Evolutionary conservation across 345 rosid species (phyloP), one percentile per base, ranked within the genome.

Genomic region (Crucihimalaya himalaica): DNA sequence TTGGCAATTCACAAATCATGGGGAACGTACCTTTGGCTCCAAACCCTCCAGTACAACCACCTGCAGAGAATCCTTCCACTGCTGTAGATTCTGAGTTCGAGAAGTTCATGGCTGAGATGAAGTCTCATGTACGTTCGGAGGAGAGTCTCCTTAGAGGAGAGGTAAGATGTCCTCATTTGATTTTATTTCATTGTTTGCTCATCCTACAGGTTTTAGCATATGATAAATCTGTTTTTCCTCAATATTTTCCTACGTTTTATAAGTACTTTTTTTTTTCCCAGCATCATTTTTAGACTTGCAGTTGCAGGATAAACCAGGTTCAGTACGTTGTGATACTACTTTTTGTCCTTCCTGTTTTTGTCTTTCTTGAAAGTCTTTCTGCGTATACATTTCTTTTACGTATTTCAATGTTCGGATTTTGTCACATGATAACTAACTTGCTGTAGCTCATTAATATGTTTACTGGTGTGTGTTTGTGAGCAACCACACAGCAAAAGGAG

Each of bases 81-180:
- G 93, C 87, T 78, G 85, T 87, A 29, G 98, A 96, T 79, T 82
- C 91, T 16, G 97, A 90, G 81, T 95, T 90, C 73, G 95, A 92
- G 79, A 96, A 92, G 84, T 90, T 96, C 78, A 90, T 96, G 98
- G 87, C 97, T 27, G 98, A 96, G 89, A 90, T 90, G 96, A 92
- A 96, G 77, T 96, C 86, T 85, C 45, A 48, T 56, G 50, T 39
- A 58, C 45, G 67, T 32, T 59, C 76, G 69, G 32, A 9, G 18
- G 40, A 51, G 10, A 52, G 69, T 29, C 66, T 69, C 68, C 65
- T 47, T 50, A 40, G 59, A 46, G 37, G 59, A 71, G 80, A 84
- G 97, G 99, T 95, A 86, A 80, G 73, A 35, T 46, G 28, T 60
- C 73, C 46, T 39, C 57, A 53, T 58, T 51, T 78, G 55, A 47